Evolutionary conservation across 2,329 filamentous ascomycete species (phyloP), one percentile per base, ranked within the genome.

Genomic region (Allantophomopsis lycopodina): DNA sequence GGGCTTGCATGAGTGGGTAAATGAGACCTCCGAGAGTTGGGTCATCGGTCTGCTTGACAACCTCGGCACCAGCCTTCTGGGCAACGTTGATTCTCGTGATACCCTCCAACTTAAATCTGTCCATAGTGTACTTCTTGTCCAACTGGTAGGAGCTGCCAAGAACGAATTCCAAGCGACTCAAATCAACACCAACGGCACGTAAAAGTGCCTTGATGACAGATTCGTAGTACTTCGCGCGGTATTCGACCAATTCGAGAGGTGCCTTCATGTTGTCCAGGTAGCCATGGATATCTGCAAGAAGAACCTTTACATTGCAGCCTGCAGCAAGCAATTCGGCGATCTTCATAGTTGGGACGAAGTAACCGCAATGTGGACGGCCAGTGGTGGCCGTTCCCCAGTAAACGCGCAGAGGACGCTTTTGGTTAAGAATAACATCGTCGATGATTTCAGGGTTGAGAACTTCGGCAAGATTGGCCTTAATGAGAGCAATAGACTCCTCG

Each of bases 361-460:
- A 94, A 50, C 85, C 88, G 57, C 77, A 83, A 60, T 95, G 88
- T 40, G 87, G 87, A 44, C 79, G 72, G n/a, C 86, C 86, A 0
- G 86, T 93, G 13, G 85, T 86, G 14, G 84, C 83, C 32, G 82
- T 89, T 33, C 82, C 74, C 85, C 84, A 93, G 75, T 94, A 94
- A 59, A 93, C 76, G 57, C 78, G 81, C 38, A 84, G 71, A 40
- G 77, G 73, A 36, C 79, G 71, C 40, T 84, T 78, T 57, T 83
- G 71, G 43, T 76, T 76, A 47, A 81, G 61, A 46, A 89, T 71
- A 35, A 76, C 63, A 54, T 76, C 69, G 57, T 87, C 75, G 55
- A 91, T 82, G 46, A 93, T 85, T 55, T 94, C 85, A 17, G 77
- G 77, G 55, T 91, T 88, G 44, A 94, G 71, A 37, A 85, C 67